These are phyloP conservation scores for Asterophora parasitica DNA, from an alignment of 768 basidiomycete genomes.

Conservation along the genomic window DNA sequence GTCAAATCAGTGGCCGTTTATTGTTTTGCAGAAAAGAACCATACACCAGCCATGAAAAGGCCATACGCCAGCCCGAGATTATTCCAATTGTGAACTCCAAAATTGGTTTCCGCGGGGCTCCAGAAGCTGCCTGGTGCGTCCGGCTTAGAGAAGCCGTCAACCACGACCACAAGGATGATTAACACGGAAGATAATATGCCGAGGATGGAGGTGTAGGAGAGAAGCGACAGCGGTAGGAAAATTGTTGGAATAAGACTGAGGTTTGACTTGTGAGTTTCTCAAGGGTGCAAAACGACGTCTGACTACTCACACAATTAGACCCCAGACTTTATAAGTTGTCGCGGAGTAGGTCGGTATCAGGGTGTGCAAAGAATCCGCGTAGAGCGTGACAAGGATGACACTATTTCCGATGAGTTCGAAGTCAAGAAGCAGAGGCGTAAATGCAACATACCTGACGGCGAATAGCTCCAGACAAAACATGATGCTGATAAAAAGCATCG, in stretches of 20 bases:
- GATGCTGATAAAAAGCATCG: conserved; percentile 56
- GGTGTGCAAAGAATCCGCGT: conserved; percentile 79
- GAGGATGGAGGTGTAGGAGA: conserved; percentile 86
- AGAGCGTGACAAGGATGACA: conserved; percentile 84
- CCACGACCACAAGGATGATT: conserved; percentile 70
- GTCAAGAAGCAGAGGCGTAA: not conserved
- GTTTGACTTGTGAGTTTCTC: no score
- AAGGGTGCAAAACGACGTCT: not conserved
- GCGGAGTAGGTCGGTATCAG: conserved; percentile 65
- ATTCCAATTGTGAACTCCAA: conserved; percentile 45
- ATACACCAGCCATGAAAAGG: conserved; percentile 87
- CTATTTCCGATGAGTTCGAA: conserved; percentile 26
- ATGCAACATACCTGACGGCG: conserved; percentile 57
- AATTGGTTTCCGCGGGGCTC: conserved; percentile 63
- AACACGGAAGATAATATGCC: conserved; percentile 77
- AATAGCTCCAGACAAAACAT: conserved; percentile 89
- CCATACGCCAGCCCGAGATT: conserved; percentile 81
- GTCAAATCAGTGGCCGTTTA: not conserved
- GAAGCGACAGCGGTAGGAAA: conserved; percentile 78
- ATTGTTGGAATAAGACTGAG: conserved; percentile 75
- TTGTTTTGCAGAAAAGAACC: conserved; percentile 16
- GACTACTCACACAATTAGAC: conserved; percentile 58
- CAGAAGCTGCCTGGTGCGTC: conserved; percentile 78
- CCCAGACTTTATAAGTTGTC: conserved; percentile 70
- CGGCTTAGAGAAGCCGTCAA: conserved; percentile 75